Evolutionary conservation across 2,329 filamentous ascomycete species (phyloP).

Genomic region (Phialemonium atrogriseum): DNA sequence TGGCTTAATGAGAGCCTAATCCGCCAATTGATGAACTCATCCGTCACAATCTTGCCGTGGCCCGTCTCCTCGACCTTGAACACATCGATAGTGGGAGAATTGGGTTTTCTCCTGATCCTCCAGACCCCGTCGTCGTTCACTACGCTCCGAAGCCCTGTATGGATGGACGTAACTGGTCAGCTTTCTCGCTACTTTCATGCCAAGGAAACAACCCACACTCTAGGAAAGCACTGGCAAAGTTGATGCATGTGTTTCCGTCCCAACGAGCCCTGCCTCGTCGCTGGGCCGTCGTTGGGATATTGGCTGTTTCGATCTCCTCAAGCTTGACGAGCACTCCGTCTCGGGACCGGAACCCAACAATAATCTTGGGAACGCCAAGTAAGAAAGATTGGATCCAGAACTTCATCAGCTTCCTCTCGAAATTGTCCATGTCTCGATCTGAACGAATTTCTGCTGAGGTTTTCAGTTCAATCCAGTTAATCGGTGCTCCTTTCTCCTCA

Average conservation of each 20-base stretch:
- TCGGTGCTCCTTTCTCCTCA: conserved; percentile 50
- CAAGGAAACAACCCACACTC: conserved; percentile 49
- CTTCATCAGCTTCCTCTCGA: conserved; percentile 85
- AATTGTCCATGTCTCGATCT: conserved; percentile 62
- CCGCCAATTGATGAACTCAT: conserved; percentile 70
- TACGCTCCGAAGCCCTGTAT: conserved; percentile 51
- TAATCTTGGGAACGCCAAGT: conserved; percentile 82
- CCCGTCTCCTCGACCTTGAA: conserved; percentile 66
- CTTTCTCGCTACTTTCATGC: not conserved
- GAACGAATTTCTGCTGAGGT: conserved; percentile 67
- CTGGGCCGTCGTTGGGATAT: conserved; percentile 69
- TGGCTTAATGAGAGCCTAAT: conserved; percentile 39
- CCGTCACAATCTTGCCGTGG: conserved; percentile 66
- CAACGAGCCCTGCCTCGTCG: conserved; percentile 59
- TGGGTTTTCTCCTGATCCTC: conserved; percentile 62
- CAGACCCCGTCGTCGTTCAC: conserved; percentile 70
- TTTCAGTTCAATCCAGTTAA: conserved; percentile 93
- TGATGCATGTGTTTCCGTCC: conserved; percentile 92
- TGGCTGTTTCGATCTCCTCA: conserved; percentile 72
- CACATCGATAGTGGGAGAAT: conserved; percentile 61
- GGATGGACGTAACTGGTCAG: conserved; percentile 1
- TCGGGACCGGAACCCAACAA: conserved; percentile 76
- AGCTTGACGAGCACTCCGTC: conserved; percentile 63
- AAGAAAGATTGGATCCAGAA: conserved; percentile 97
- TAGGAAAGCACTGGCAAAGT: conserved; percentile 72